A percentile compares a stretch with the other conserved stretches of the same genome.
Evolutionary conservation across 78 protist genomes (phyloP).

Genomic region (Chrysochromulina tobinii): DNA sequence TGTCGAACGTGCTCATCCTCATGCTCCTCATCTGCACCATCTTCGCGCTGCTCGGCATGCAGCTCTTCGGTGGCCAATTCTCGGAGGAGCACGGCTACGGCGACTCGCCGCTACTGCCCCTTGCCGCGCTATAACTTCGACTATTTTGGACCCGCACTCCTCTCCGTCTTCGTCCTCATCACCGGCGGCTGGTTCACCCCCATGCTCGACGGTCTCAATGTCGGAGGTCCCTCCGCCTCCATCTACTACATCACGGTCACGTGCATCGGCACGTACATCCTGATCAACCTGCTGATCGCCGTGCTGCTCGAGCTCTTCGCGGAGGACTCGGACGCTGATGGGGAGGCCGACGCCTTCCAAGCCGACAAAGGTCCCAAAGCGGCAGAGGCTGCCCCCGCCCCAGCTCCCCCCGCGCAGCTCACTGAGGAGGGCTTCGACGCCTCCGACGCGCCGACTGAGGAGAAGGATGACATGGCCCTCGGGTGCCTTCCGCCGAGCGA

Average conservation of each 20-base stretch:
- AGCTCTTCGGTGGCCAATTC: slow-evolving; percentile 23
- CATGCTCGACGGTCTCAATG: too few species aligned
- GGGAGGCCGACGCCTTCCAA: too few species aligned
- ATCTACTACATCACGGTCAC: not conserved
- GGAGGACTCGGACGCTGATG: too few species aligned
- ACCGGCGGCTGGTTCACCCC: slow-evolving; percentile 1
- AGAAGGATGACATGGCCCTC: too few species aligned
- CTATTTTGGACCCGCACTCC: not conserved
- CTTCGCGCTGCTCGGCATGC: slow-evolving; percentile 47
- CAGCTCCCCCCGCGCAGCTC: too few species aligned
- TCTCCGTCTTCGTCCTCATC: slow-evolving; percentile 15
- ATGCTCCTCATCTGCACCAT: not conserved
- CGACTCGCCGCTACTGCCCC: too few species aligned
- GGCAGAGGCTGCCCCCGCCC: too few species aligned
- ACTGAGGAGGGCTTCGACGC: too few species aligned
- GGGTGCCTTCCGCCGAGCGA: too few species aligned
- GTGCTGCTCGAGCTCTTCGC: not conserved
- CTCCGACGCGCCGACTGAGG: too few species aligned
- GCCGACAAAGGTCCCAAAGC: too few species aligned
- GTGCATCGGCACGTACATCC: not conserved
- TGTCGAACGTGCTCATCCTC: not conserved
- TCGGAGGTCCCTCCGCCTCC: not conserved
- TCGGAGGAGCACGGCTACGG: too few species aligned
- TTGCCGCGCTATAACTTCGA: slow-evolving; percentile 13
- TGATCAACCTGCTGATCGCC: not conserved